Conservation (phyloP, 257 asterid species). For the Echites panduratus region DNA sequence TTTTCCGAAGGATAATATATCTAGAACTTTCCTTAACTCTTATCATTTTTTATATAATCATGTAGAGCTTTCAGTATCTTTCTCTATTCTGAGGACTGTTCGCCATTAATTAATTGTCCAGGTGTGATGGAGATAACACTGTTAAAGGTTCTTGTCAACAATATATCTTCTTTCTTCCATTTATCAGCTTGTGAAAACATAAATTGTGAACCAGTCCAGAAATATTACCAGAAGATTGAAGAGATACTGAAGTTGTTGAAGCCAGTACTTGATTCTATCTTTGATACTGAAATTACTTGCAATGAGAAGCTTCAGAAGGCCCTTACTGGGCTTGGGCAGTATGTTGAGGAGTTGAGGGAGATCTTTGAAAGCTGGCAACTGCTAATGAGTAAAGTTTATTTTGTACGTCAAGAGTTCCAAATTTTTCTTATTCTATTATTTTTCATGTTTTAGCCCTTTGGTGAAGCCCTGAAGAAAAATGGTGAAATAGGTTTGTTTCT, state of each 20-base stretch:
- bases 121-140: slow-evolving; percentile 68
- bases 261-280: slow-evolving; percentile 56
- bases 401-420: slow-evolving; percentile 46
- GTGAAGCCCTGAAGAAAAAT: slow-evolving; percentile 4
- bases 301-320: slow-evolving; percentile 56
- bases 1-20: neutral
- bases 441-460: neutral
- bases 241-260: slow-evolving; percentile 55
- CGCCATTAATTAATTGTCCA: slow-evolving; percentile 28
- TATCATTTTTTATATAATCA: neutral
- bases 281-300: slow-evolving; percentile 39
- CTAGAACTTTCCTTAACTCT: neutral
- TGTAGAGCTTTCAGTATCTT: neutral
- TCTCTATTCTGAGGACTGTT: slow-evolving; percentile 15
- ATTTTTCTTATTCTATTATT: neutral
- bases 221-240: slow-evolving; percentile 46
- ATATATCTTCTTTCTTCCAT: slow-evolving; percentile 45
- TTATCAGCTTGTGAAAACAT: slow-evolving; percentile 49
- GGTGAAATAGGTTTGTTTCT: neutral
- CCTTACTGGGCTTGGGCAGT: slow-evolving; percentile 43
- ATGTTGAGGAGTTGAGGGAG: slow-evolving; percentile 57
- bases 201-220: slow-evolving; percentile 52
- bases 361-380: slow-evolving; percentile 60
- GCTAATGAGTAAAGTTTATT: slow-evolving; percentile 76
- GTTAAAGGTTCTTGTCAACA: slow-evolving; percentile 59